Evolutionary conservation across 2,329 filamentous ascomycete genomes (phyloP).

Genomic region (Fusarium nurragi): DNA sequence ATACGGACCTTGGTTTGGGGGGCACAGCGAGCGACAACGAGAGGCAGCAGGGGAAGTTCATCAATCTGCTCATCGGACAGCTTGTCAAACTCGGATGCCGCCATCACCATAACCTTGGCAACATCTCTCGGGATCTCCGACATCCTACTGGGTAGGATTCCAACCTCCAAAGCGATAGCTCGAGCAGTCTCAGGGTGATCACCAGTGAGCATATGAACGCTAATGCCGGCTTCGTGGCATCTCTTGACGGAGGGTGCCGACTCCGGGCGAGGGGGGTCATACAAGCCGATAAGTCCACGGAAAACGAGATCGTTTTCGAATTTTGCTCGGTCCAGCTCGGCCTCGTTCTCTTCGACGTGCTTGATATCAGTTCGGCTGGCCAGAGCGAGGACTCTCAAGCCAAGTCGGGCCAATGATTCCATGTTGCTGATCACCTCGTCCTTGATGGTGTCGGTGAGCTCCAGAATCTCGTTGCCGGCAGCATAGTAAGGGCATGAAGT

Average conservation of each 20-base stretch:
- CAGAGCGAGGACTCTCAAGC: slow-evolving; percentile 74
- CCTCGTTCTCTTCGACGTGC: slow-evolving; percentile 49
- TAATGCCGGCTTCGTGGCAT: slow-evolving; percentile 70
- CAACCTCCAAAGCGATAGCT: slow-evolving; percentile 71
- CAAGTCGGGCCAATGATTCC: slow-evolving; percentile 72
- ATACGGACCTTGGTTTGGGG: slow-evolving; percentile 78
- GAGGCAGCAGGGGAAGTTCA: slow-evolving; percentile 67
- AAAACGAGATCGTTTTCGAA: slow-evolving; percentile 72
- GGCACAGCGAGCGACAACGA: slow-evolving; percentile 75
- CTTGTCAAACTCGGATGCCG: slow-evolving; percentile 73
- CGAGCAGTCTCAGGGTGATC: slow-evolving; percentile 72
- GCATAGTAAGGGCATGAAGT: slow-evolving; percentile 66
- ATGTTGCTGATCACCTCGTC: slow-evolving; percentile 72
- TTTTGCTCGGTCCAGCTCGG: slow-evolving; percentile 60
- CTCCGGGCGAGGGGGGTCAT: slow-evolving; percentile 75
- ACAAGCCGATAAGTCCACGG: slow-evolving; percentile 76
- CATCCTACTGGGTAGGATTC: slow-evolving; percentile 66
- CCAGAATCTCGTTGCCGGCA: slow-evolving; percentile 53
- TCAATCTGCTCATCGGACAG: slow-evolving; percentile 72
- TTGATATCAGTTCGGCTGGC: slow-evolving; percentile 61
- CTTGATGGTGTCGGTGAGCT: slow-evolving; percentile 63
- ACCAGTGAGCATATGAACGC: slow-evolving; percentile 76
- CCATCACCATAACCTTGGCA: slow-evolving; percentile 70
- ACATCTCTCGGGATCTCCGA: slow-evolving; percentile 62
- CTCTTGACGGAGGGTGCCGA: slow-evolving; percentile 66